A percentile compares a stretch with the other conserved stretches of the same genome.
These are phyloP conservation scores for Byssochlamys sp. DNA, from an alignment of 2,329 filamentous ascomycete genomes.

Conservation along the genomic window DNA sequence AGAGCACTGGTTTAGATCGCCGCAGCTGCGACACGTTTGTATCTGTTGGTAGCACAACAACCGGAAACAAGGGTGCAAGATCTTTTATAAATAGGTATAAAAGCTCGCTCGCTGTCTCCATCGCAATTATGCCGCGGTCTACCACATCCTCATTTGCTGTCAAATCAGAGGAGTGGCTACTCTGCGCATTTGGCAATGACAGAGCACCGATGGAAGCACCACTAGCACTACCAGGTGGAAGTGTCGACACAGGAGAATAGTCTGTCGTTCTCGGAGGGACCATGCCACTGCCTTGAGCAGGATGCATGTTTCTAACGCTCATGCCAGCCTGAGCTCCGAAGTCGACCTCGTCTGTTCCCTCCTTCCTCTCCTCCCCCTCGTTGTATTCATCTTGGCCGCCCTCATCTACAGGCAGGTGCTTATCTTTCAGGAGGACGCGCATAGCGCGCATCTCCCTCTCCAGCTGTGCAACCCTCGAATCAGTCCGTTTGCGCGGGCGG, in stretches of 20 bases:
- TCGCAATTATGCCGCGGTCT: constrained; percentile 22
- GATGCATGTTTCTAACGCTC: constrained; percentile 13
- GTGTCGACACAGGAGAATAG: constrained; percentile 15
- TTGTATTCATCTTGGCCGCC: constrained; percentile 18
- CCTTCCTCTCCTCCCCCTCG: constrained; percentile 15
- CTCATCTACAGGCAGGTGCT: constrained; percentile 17
- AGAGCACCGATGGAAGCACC: constrained; percentile 11
- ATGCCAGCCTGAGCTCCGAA: constrained; percentile 13
- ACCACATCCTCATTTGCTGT: constrained; percentile 17
- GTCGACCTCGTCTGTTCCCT: constrained; percentile 14
- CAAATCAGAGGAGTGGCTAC: constrained; percentile 12
- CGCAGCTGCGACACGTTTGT: constrained; percentile 23
- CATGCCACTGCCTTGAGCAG: constrained; percentile 9
- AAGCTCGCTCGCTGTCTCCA: constrained; percentile 22
- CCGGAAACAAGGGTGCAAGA: constrained; percentile 19
- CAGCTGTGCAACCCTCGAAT: constrained; percentile 27
- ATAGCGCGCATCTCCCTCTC: constrained; percentile 30
- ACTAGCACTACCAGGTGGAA: constrained; percentile 11
- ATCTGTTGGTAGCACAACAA: constrained; percentile 18
- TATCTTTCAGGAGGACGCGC: constrained; percentile 25
- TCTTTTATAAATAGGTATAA: constrained; percentile 24
- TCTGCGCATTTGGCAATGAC: constrained; percentile 12
- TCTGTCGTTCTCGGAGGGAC: constrained; percentile 13
- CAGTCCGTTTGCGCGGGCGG: constrained; percentile 28
- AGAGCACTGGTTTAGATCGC: constrained; percentile 51